These are phyloP conservation scores for Talaromyces sp. DNA, from an alignment of 2,329 filamentous ascomycete species.

Conservation along the genomic window DNA sequence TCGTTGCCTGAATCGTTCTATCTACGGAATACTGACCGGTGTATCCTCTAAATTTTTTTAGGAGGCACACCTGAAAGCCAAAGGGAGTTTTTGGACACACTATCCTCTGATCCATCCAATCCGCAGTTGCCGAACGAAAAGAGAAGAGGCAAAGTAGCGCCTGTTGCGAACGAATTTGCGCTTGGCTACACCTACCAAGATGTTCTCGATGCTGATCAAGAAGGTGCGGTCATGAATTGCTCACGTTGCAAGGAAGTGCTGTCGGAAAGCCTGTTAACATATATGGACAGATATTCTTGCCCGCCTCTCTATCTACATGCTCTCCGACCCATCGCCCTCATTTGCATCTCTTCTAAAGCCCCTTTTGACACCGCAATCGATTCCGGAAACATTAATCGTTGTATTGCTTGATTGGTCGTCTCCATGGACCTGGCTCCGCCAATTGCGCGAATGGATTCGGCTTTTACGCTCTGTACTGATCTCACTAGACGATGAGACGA, in stretches of 20 bases:
- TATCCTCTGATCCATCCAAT: slow-evolving; percentile 40
- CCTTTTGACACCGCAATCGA: slow-evolving; percentile 74
- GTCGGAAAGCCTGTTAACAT: neutral
- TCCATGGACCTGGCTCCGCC: slow-evolving; percentile 86
- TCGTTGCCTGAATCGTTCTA: neutral
- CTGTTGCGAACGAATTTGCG: slow-evolving; percentile 86
- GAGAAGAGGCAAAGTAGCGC: slow-evolving; percentile 55
- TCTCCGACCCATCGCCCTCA: slow-evolving; percentile 75
- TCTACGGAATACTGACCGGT: neutral
- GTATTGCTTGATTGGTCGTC: slow-evolving; percentile 94
- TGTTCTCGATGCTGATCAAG: slow-evolving; percentile 87
- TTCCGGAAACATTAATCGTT: slow-evolving; percentile 81
- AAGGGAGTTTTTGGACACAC: slow-evolving; percentile 69
- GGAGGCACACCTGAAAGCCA: slow-evolving; percentile 79
- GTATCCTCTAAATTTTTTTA: slow-evolving; percentile 29
- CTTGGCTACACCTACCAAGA: slow-evolving; percentile 94
- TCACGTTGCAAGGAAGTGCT: neutral
- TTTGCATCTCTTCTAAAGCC: slow-evolving; percentile 80
- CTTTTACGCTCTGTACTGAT: slow-evolving; percentile 72
- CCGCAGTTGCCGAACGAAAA: slow-evolving; percentile 42
- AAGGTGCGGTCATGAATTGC: slow-evolving; percentile 52
- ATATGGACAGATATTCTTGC: slow-evolving; percentile 68
- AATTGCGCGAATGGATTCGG: slow-evolving; percentile 84
- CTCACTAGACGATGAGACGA: slow-evolving; percentile 68
- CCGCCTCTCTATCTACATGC: slow-evolving; percentile 80